phyloP scores from a whole-genome alignment of 768 basidiomycete species.

The Rhodotorula kratochvilovae region DNA sequence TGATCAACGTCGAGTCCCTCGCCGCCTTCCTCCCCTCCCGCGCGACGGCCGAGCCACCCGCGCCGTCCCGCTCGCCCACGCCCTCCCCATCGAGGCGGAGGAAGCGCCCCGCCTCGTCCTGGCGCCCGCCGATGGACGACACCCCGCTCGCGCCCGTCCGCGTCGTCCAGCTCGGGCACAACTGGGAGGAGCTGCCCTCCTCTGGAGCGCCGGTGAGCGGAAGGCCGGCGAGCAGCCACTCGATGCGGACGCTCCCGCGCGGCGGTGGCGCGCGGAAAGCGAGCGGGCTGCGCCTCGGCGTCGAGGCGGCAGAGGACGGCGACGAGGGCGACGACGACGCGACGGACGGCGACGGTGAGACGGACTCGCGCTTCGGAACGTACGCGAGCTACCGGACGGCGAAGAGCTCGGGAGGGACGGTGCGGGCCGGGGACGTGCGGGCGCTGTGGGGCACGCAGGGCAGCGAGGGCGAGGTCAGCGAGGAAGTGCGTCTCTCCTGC shows the following conservation, averaged over 20 bases:
- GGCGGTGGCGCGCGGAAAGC: neutral
- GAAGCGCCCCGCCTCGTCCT: neutral
- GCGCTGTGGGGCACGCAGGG: neutral
- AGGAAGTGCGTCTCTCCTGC: constrained; percentile 5
- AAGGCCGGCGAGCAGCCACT: constrained; percentile 24
- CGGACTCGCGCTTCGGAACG: constrained; percentile 11
- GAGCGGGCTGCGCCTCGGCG: neutral
- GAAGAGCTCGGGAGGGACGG: neutral
- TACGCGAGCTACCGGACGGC: constrained; percentile 14
- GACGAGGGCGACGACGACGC: neutral
- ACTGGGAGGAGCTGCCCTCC: neutral
- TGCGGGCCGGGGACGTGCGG: constrained; percentile 9
- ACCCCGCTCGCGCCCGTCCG: constrained; percentile 5
- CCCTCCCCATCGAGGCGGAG: neutral
- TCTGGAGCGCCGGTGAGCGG: neutral
- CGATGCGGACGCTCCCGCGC: constrained; percentile 19
- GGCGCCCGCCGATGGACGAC: neutral
- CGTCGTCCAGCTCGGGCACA: constrained; percentile 18
- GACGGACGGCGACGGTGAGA: neutral
- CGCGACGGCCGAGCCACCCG: neutral
- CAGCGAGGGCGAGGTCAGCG: neutral
- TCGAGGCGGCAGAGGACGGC: neutral
- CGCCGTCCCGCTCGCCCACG: neutral
- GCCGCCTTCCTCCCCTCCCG: neutral
- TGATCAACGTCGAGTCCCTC: constrained; percentile 21